Evolutionary conservation across 495 filamentous ascomycete species (phyloP).

Genomic region (Xylaria castorea): DNA sequence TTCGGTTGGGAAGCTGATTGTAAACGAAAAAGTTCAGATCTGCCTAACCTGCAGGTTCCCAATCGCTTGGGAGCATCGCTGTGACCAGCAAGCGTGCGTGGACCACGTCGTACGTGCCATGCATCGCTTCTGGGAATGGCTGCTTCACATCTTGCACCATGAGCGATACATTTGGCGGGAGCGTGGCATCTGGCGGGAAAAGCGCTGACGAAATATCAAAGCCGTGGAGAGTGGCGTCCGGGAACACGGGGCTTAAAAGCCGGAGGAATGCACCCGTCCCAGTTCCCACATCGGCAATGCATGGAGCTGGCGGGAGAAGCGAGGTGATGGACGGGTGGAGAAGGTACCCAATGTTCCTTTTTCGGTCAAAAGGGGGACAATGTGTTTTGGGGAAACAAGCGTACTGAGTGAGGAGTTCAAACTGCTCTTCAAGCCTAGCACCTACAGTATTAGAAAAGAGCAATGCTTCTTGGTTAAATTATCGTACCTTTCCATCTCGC

Average conservation of each 20-base stretch:
- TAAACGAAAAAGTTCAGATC: too few relatives aligned
- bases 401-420: not conserved
- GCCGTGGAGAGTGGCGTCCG: conserved; percentile 40
- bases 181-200: conserved; percentile 34
- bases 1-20: too few relatives aligned
- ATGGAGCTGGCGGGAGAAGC: conserved; percentile 6
- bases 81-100: conserved; percentile 45
- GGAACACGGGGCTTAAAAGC: not conserved
- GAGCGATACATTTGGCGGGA: conserved; percentile 42
- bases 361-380: too few relatives aligned
- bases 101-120: conserved; percentile 45
- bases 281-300: conserved; percentile 23
- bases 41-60: conserved; percentile 21
- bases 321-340: conserved; percentile 2
- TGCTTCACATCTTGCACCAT: conserved; percentile 38
- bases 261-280: conserved; percentile 17
- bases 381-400: not conserved
- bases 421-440: conserved; percentile 1
- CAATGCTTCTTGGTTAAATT: not conserved
- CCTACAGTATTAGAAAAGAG: too few relatives aligned
- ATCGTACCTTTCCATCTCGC: not conserved
- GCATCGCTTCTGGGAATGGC: conserved; percentile 39
- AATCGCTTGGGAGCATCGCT: conserved; percentile 35
- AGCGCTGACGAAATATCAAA: conserved; percentile 43
- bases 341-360: conserved; percentile 1